phyloP scores from a whole-genome alignment of 176 grass and related monocot genomes.

The Cymbopogon citratus region DNA sequence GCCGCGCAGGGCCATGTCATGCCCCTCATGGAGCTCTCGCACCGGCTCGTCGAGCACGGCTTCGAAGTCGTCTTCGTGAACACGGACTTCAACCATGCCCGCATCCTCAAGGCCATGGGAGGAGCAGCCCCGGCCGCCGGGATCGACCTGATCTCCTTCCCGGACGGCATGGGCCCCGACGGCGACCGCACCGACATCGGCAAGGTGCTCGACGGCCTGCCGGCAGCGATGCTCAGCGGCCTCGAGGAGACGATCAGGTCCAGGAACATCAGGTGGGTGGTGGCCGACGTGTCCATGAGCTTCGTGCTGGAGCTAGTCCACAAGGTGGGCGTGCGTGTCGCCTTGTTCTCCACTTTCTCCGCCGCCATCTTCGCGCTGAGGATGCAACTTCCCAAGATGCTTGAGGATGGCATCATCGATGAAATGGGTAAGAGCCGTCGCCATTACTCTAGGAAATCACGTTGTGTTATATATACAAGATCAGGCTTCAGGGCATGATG shows the following conservation, averaged over 20 bases:
- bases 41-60: constrained; percentile 37
- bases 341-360: constrained; percentile 27
- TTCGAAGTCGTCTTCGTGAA: constrained; percentile 53
- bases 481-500: too few relatives aligned
- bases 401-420: constrained; percentile 32
- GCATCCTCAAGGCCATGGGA: constrained; percentile 28
- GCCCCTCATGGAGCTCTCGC: constrained; percentile 60
- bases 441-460: too few relatives aligned
- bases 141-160: constrained; percentile 1
- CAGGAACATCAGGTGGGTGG: background rate
- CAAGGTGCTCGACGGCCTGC: background rate
- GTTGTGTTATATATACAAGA: too few relatives aligned
- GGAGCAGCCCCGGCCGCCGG: background rate
- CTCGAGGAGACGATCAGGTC: background rate
- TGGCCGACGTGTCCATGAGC: background rate
- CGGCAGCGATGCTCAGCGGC: background rate
- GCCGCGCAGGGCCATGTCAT: constrained; percentile 63
- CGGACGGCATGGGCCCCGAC: background rate
- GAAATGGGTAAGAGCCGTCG: constrained; percentile 24
- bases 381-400: constrained; percentile 30
- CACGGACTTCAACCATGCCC: constrained; percentile 58
- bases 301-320: constrained; percentile 8
- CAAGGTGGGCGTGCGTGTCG: constrained; percentile 7
- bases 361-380: constrained; percentile 18
- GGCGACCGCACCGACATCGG: background rate